These are phyloP conservation scores for Metroxylon sagu DNA, from an alignment of 176 grass and related monocot species.

Conservation along the genomic window DNA sequence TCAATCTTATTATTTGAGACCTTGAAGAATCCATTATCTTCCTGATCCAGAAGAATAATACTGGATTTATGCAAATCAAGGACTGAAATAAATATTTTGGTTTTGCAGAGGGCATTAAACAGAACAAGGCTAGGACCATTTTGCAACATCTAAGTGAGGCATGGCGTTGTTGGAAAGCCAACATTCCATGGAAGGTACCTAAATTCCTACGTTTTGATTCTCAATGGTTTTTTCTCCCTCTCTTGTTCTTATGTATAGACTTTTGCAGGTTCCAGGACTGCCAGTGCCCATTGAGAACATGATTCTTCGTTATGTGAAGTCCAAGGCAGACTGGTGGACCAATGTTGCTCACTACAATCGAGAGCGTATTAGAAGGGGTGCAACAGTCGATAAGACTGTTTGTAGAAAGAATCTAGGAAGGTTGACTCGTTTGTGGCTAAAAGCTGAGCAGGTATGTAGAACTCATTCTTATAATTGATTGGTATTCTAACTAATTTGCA, in stretches of 20 bases:
- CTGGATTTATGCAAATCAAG: too few species aligned
- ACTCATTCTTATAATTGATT: too few species aligned
- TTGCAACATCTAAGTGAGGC: conserved; percentile 96
- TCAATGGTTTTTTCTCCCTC: neutral
- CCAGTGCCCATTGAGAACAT: conserved; percentile 95
- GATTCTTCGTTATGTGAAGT: conserved; percentile 98
- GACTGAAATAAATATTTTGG: neutral
- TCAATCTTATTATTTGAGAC: too few species aligned
- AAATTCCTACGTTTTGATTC: neutral
- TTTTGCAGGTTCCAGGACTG: conserved; percentile 60
- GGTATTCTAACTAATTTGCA: too few species aligned
- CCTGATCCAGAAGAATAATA: too few species aligned
- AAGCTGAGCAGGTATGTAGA: conserved; percentile 60
- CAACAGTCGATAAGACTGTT: conserved; percentile 96
- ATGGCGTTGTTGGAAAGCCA: conserved; percentile 99
- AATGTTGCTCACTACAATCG: conserved; percentile 99
- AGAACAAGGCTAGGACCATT: conserved; percentile 94
- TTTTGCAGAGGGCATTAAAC: conserved; percentile 84
- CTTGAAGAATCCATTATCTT: too few species aligned
- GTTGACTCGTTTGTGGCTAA: conserved; percentile 88
- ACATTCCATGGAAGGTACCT: conserved; percentile 92
- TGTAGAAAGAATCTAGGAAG: conserved; percentile 96
- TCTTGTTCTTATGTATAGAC: neutral
- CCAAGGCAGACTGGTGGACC: conserved; percentile 99
- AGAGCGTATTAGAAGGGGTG: conserved; percentile 93